A percentile compares a stretch with the other conserved stretches of the same genome.
Evolutionary conservation across 768 basidiomycete genomes (phyloP).

Genomic region (Inosperma sp.): DNA sequence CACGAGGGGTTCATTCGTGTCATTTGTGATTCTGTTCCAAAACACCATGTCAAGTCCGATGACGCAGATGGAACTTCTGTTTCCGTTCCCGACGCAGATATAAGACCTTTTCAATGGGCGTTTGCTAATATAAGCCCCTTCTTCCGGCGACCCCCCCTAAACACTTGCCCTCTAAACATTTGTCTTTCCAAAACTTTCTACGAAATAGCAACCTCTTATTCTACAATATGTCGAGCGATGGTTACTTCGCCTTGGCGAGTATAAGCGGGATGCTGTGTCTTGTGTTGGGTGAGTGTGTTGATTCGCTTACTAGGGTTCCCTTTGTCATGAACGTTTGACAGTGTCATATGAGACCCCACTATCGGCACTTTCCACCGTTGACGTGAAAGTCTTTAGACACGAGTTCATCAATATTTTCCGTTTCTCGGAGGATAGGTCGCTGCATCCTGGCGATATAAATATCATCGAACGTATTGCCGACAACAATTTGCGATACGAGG

Average conservation of each 20-base stretch:
- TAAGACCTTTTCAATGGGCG: too few species aligned
- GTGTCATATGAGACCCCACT: constrained; percentile 38
- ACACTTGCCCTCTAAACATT: background rate
- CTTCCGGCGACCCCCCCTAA: constrained; percentile 1
- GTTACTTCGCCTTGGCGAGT: constrained; percentile 55
- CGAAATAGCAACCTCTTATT: constrained; percentile 7
- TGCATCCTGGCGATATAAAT: constrained; percentile 48
- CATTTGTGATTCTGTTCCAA: too few species aligned
- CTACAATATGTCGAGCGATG: constrained; percentile 33
- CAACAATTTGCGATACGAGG: constrained; percentile 47
- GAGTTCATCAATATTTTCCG: constrained; percentile 66
- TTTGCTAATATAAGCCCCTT: too few species aligned
- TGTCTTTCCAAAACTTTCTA: background rate
- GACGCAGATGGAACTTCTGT: too few species aligned
- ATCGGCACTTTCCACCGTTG: constrained; percentile 43
- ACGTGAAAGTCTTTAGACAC: constrained; percentile 54
- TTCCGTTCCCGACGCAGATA: too few species aligned
- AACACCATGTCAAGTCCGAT: too few species aligned
- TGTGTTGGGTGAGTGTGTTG: constrained; percentile 61
- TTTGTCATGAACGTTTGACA: constrained; percentile 16
- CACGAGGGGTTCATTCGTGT: too few species aligned
- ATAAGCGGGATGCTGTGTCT: constrained; percentile 50
- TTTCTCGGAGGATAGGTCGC: constrained; percentile 38
- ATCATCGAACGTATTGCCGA: constrained; percentile 51
- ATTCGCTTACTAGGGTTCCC: constrained; percentile 2